Evolutionary conservation across 345 rosid species (phyloP).

Genomic region (Leavenworthia alabamica): DNA sequence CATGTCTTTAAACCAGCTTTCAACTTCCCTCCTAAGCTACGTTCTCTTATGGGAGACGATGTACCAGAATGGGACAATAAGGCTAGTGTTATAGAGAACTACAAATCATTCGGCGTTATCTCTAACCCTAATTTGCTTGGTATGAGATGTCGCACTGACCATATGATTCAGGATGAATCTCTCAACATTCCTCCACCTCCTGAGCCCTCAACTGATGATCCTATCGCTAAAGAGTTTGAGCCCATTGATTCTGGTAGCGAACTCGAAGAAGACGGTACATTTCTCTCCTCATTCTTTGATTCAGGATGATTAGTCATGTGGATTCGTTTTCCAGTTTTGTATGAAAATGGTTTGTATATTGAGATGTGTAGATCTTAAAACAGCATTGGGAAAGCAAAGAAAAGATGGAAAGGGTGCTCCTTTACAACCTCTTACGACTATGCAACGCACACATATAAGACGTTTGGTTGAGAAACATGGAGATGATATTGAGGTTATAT

Average conservation of each 20-base stretch:
- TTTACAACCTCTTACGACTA: conserved; percentile 67
- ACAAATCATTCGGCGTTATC: conserved; percentile 81
- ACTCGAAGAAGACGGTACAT: conserved; percentile 77
- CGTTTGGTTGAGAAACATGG: conserved; percentile 67
- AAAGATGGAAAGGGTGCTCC: conserved; percentile 77
- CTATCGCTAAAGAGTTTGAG: conserved; percentile 42
- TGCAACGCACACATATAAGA: conserved; percentile 58
- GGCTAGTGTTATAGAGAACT: conserved; percentile 74
- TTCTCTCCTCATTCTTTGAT: too few relatives aligned
- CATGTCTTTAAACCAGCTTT: conserved; percentile 71
- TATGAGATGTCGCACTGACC: conserved; percentile 63
- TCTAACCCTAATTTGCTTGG: conserved; percentile 85
- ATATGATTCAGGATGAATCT: conserved; percentile 52
- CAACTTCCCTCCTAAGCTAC: conserved; percentile 83
- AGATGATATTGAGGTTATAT: conserved; percentile 60
- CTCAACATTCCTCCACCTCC: conserved; percentile 62
- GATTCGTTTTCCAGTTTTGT: neutral
- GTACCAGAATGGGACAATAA: conserved; percentile 66
- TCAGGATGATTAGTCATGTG: too few relatives aligned
- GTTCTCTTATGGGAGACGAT: conserved; percentile 46
- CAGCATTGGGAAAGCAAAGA: conserved; percentile 81
- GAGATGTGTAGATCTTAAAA: conserved; percentile 56
- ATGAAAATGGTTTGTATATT: neutral
- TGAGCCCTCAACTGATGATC: conserved; percentile 33
- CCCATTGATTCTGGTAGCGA: conserved; percentile 77